Conservation (phyloP, 257 asterid species). For the Jasminum sambac region DNA sequence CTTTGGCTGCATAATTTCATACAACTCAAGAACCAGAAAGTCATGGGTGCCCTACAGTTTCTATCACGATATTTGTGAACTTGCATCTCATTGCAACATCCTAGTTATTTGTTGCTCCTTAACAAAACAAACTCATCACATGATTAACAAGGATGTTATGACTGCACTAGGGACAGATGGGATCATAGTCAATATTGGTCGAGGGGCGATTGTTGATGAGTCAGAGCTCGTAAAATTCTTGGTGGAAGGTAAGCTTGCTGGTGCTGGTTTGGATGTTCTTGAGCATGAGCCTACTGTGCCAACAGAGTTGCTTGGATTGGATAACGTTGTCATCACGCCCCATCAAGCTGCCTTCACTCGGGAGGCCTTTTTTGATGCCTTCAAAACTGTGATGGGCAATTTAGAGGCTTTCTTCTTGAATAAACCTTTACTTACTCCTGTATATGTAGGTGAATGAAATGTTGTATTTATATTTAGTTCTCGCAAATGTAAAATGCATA, state of each 20-base stretch:
- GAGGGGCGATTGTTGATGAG: slow-evolving; percentile 64
- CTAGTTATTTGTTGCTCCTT: slow-evolving; percentile 62
- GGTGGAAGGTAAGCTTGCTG: slow-evolving; percentile 47
- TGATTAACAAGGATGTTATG: slow-evolving; percentile 61
- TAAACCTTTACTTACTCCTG: slow-evolving; percentile 47
- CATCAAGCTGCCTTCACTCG: slow-evolving; percentile 50
- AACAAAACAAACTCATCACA: slow-evolving; percentile 59
- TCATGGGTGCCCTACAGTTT: slow-evolving; percentile 38
- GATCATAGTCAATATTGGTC: slow-evolving; percentile 60
- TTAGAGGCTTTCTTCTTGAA: slow-evolving; percentile 58
- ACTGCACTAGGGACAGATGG: slow-evolving; percentile 61
- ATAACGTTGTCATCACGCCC: slow-evolving; percentile 62
- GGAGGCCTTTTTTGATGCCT: slow-evolving; percentile 37
- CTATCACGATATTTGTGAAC: slow-evolving; percentile 32
- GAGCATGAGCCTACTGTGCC: slow-evolving; percentile 61
- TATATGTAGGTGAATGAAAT: slow-evolving; percentile 11
- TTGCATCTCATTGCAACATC: slow-evolving; percentile 48
- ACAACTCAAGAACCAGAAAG: slow-evolving; percentile 54
- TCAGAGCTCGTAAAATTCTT: slow-evolving; percentile 48
- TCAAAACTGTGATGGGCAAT: slow-evolving; percentile 42
- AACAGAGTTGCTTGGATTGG: slow-evolving; percentile 41
- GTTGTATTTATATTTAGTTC: no score
- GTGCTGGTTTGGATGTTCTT: slow-evolving; percentile 71
- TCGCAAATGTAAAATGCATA: background rate
- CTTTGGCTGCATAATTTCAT: slow-evolving; percentile 62